These are phyloP conservation scores for Amaranthus cruentus DNA, from an alignment of 148 eudicot species.

Conservation along the genomic window DNA sequence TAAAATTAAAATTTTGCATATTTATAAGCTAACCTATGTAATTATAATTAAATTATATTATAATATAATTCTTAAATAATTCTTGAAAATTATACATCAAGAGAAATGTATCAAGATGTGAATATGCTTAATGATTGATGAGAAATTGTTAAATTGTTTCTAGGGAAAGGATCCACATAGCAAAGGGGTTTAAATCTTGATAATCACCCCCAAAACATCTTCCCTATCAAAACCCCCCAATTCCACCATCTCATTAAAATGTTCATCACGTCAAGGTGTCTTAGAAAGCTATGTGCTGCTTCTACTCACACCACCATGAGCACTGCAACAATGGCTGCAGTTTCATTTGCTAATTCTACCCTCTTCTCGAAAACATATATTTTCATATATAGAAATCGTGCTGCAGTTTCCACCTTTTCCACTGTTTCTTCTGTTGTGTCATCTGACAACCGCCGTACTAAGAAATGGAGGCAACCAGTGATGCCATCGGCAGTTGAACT, in stretches of 20 bases:
- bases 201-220: not conserved
- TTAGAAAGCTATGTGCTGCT: constrained; percentile 19
- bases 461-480: constrained; percentile 40
- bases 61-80: too few relatives aligned
- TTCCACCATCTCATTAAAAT: constrained; percentile 7
- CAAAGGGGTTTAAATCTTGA: too few relatives aligned
- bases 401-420: constrained; percentile 29
- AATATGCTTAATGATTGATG: too few relatives aligned
- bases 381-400: constrained; percentile 20
- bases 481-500: constrained; percentile 56
- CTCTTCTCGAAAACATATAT: constrained; percentile 39
- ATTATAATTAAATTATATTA: too few relatives aligned
- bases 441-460: constrained; percentile 18
- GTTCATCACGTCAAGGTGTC: constrained; percentile 21
- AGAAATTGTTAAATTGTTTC: too few relatives aligned
- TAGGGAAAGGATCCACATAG: too few relatives aligned
- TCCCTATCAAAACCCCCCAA: too few relatives aligned
- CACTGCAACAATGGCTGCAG: constrained; percentile 30
- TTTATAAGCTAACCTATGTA: too few relatives aligned
- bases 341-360: constrained; percentile 34
- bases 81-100: too few relatives aligned
- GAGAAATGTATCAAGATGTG: too few relatives aligned
- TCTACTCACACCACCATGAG: constrained; percentile 3
- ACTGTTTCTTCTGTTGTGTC: constrained; percentile 30
- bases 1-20: too few relatives aligned